These are phyloP conservation scores for Kurtzmaniella fragi DNA, from an alignment of 805 yeast genomes.

Conservation along the genomic window DNA sequence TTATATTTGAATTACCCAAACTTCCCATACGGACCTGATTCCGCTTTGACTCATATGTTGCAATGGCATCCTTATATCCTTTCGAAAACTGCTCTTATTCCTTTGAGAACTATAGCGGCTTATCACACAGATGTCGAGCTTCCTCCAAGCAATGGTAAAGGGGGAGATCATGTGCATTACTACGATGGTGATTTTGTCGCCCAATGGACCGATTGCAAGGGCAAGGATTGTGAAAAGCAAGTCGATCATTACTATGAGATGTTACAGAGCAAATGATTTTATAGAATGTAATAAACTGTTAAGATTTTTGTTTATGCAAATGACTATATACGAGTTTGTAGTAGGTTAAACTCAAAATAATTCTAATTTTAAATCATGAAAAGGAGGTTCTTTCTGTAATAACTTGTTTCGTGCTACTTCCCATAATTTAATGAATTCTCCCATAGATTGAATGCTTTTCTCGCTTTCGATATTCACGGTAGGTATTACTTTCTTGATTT, in stretches of 20 bases:
- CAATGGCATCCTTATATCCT: conserved; percentile 93
- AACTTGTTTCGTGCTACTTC: conserved; percentile 7
- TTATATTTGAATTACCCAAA: conserved; percentile 61
- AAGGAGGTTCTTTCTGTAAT: too few species aligned
- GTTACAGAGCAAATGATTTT: conserved; percentile 3
- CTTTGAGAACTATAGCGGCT: conserved; percentile 38
- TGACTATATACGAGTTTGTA: not conserved
- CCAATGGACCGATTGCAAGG: conserved; percentile 53
- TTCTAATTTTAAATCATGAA: not conserved
- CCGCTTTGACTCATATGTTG: conserved; percentile 78
- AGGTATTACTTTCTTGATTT: conserved; percentile 57
- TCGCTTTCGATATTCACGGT: conserved; percentile 57
- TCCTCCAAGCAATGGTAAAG: conserved; percentile 20
- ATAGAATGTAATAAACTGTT: not conserved
- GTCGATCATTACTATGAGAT: conserved; percentile 23
- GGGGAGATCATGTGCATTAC: conserved; percentile 45
- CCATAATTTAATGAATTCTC: conserved; percentile 28
- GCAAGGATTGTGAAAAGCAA: conserved; percentile 48
- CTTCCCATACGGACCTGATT: conserved; percentile 54
- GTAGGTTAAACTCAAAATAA: not conserved
- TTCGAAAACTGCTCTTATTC: conserved; percentile 67
- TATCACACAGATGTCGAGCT: conserved; percentile 12
- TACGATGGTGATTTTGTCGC: conserved; percentile 65
- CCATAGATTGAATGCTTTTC: conserved; percentile 23
- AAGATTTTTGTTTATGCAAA: not conserved